Evolutionary conservation across 2,329 filamentous ascomycete species (phyloP), one percentile per base, ranked within the genome.

Genomic region (Monilinia polystroma): DNA sequence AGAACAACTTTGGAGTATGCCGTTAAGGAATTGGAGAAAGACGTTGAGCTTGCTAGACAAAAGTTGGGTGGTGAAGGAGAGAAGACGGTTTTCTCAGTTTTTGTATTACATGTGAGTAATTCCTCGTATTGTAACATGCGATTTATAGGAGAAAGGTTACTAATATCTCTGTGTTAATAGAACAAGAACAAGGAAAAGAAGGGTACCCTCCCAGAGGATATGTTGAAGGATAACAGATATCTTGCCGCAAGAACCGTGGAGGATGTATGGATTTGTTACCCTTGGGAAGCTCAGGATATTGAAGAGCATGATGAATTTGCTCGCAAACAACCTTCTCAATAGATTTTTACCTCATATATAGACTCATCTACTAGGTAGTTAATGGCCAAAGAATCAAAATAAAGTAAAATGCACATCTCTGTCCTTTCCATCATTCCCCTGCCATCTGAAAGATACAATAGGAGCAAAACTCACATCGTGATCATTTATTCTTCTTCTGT

Each of bases 191-290:
- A 99, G 86, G 71, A 81, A 66, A 99, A 99, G 88, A 97, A 97
- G 85, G 95, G 95, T 64, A 81, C 80, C 26, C 83, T 99, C 66
- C 93, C 95, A 14, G 76, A 86, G 26, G 88, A 92, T 49, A 92
- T 98, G 85, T 83, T 94, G 71, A 80, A 84, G 52, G 80, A 87
- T 66, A 85, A 85, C 67, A 84, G 90, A 74, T 99, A 99, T 80
- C 80, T 90, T 72, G 95, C 95, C 29, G 92, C 95, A 29, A 83
- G 90, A 76, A 98, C 94, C 7, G 91, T 96, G 43, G 86, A 85
- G n/a, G 94, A 99, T 80, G 89, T 93, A 72, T 99, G 95, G 95
- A 98, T 98, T 78, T 96, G 92, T 84, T 99, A 99, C 81, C 95
- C 95, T 20, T 99, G 95, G 95, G 95, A 98, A 82, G 95, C 95